Conservation (phyloP, 257 asterid genomes). For the Rauvolfia tetraphylla region DNA sequence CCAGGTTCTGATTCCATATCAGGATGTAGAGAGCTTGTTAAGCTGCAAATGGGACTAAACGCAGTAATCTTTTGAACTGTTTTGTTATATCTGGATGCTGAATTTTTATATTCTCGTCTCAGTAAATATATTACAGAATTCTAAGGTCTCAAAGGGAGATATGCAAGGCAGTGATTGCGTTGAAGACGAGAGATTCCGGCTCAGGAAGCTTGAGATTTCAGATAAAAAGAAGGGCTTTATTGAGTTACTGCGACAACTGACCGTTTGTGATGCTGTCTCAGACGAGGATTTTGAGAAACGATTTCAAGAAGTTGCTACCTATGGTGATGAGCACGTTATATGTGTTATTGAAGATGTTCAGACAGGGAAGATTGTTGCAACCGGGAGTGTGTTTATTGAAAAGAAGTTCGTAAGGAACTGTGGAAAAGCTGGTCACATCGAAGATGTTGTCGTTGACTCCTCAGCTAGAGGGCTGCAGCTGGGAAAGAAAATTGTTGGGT, state of each 20-base stretch:
- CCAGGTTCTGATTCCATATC: no score
- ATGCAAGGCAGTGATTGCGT: slow-evolving; percentile 27
- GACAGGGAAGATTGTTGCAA: slow-evolving; percentile 59
- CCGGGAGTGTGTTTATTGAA: slow-evolving; percentile 71
- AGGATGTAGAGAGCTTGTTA: no score
- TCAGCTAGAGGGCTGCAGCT: slow-evolving; percentile 59
- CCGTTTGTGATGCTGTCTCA: slow-evolving; percentile 55
- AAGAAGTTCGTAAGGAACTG: slow-evolving; percentile 71
- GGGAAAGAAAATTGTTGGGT: slow-evolving; percentile 66
- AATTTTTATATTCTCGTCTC: not conserved
- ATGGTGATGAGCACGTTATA: slow-evolving; percentile 60
- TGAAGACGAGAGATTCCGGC: slow-evolving; percentile 37
- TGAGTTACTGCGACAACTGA: slow-evolving; percentile 63
- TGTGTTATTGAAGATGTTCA: slow-evolving; percentile 62
- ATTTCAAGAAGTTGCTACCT: slow-evolving; percentile 45
- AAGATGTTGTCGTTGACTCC: slow-evolving; percentile 90
- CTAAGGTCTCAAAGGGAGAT: slow-evolving; percentile 5
- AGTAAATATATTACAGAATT: not conserved
- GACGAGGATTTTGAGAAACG: slow-evolving; percentile 50
- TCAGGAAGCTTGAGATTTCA: slow-evolving; percentile 58
- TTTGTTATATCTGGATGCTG: not conserved
- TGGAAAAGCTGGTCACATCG: slow-evolving; percentile 80
- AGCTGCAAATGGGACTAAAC: not conserved
- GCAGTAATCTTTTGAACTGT: not conserved
- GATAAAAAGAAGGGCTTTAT: slow-evolving; percentile 68